These are phyloP conservation scores for Pythium guiyangense DNA, from an alignment of 352 stramenopile genomes.

Conservation along the genomic window DNA sequence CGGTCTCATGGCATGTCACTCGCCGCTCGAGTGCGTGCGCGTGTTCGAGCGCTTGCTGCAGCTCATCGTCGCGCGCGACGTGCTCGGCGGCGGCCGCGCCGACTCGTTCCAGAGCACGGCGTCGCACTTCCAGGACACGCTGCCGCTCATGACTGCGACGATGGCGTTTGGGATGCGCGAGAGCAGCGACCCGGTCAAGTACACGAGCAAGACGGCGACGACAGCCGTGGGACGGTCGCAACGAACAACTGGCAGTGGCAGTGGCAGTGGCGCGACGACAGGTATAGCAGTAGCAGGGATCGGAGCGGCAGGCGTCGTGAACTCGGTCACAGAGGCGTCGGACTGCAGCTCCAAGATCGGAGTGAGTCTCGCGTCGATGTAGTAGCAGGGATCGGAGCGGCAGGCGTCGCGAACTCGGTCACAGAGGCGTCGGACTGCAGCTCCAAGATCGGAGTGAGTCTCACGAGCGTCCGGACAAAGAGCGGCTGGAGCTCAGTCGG, in stretches of 20 bases:
- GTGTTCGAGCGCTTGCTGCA: constrained; percentile 52
- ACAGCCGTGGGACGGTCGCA: too few relatives aligned
- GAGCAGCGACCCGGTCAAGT: background rate
- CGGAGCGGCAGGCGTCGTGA: too few relatives aligned
- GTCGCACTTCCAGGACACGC: constrained; percentile 27
- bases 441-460: background rate
- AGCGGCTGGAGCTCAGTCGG: constrained; percentile 19
- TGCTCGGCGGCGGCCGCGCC: constrained; percentile 10
- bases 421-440: constrained; percentile 13
- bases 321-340: constrained; percentile 11
- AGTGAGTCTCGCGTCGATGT: too few relatives aligned
- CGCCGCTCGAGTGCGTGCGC: constrained; percentile 27
- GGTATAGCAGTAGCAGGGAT: too few relatives aligned
- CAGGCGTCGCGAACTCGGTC: background rate
- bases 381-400: too few relatives aligned
- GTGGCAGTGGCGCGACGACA: background rate
- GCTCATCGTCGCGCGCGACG: constrained; percentile 38
- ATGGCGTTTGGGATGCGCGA: constrained; percentile 2
- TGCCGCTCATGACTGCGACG: constrained; percentile 28
- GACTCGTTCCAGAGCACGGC: constrained; percentile 21
- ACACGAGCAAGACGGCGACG: background rate
- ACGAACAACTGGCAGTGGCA: background rate
- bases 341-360: constrained; percentile 2
- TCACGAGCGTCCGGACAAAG: constrained; percentile 46
- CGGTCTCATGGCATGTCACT: constrained; percentile 22